A percentile compares a stretch with the other conserved stretches of the same genome.
Evolutionary conservation across 305 asterid species (phyloP).

Genomic region (Rubia balearica): DNA sequence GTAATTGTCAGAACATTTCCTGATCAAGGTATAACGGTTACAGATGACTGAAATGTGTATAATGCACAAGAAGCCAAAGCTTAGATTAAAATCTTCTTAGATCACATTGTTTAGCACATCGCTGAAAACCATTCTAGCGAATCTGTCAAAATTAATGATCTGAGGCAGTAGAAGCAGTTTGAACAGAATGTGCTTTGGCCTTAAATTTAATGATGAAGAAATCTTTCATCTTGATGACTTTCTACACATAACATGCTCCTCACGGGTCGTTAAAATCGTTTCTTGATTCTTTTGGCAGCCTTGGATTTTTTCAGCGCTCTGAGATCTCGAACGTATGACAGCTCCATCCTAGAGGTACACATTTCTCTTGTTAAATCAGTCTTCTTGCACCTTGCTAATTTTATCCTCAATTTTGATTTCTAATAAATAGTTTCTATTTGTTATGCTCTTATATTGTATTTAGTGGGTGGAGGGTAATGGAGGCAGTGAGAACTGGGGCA

Average conservation of each 20-base stretch:
- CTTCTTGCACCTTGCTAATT: neutral
- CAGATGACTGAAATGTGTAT: neutral
- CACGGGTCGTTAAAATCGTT: neutral
- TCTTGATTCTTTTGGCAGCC: conserved; percentile 40
- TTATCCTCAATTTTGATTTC: conserved; percentile 18
- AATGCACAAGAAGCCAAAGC: neutral
- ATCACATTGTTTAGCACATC: no score
- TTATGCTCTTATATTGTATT: neutral
- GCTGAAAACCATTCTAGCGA: no score
- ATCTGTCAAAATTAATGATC: no score
- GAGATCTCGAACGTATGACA: conserved; percentile 84
- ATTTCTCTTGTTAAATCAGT: conserved; percentile 12
- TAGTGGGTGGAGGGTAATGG: conserved; percentile 80
- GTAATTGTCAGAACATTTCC: conserved; percentile 63
- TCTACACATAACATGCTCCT: neutral
- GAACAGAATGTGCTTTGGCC: no score
- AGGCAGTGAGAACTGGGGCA: conserved; percentile 67
- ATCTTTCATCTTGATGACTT: neutral
- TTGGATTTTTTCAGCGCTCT: conserved; percentile 92
- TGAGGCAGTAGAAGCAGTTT: no score
- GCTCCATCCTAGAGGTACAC: conserved; percentile 67
- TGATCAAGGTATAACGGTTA: conserved; percentile 55
- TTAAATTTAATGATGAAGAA: no score
- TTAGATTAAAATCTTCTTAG: neutral
- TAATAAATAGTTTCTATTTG: conserved; percentile 4